Percentiles rank a stretch among this genome's conserved stretches.
These are phyloP conservation scores for Chaetomiaceae sp. DNA, from an alignment of 2,329 filamentous ascomycete genomes.

Conservation along the genomic window DNA sequence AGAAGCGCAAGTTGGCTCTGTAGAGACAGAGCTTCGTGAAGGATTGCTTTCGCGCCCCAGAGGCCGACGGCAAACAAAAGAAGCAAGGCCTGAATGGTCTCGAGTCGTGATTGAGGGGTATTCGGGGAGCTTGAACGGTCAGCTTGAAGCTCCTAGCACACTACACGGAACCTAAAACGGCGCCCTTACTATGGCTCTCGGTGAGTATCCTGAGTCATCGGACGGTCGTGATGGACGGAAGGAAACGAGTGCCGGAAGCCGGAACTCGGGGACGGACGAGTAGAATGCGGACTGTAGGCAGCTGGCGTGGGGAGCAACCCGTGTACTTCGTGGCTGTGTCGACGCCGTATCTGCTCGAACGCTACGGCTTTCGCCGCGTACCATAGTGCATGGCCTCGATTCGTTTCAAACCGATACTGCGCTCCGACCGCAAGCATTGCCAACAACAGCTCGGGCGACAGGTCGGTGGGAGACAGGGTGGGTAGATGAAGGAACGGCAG, in stretches of 20 bases:
- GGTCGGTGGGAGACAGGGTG: slow-evolving; percentile 56
- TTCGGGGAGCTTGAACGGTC: slow-evolving; percentile 45
- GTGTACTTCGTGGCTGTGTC: slow-evolving; percentile 52
- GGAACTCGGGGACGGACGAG: slow-evolving; percentile 51
- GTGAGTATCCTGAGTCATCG: slow-evolving; percentile 52
- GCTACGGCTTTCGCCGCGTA: slow-evolving; percentile 55
- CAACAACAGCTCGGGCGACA: slow-evolving; percentile 61
- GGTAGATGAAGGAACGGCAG: slow-evolving; percentile 61
- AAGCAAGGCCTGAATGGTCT: slow-evolving; percentile 59
- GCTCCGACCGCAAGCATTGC: slow-evolving; percentile 63
- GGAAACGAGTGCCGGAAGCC: slow-evolving; percentile 54
- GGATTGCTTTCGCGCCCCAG: slow-evolving; percentile 55
- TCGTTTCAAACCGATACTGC: slow-evolving; percentile 57
- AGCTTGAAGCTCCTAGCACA: not conserved
- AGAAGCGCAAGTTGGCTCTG: slow-evolving; percentile 53
- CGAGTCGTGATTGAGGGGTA: slow-evolving; percentile 52
- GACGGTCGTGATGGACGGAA: slow-evolving; percentile 51
- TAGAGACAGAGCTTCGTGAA: slow-evolving; percentile 53
- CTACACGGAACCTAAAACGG: not conserved
- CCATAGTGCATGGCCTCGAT: slow-evolving; percentile 54
- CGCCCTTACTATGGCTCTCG: slow-evolving; percentile 54
- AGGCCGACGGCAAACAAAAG: slow-evolving; percentile 55
- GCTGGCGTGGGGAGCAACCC: slow-evolving; percentile 50
- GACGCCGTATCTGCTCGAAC: slow-evolving; percentile 51
- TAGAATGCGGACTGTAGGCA: slow-evolving; percentile 55